Conservation (phyloP, 2,329 filamentous ascomycete species). For the Ophiocordyceps polyrhachis-furcata region DNA sequence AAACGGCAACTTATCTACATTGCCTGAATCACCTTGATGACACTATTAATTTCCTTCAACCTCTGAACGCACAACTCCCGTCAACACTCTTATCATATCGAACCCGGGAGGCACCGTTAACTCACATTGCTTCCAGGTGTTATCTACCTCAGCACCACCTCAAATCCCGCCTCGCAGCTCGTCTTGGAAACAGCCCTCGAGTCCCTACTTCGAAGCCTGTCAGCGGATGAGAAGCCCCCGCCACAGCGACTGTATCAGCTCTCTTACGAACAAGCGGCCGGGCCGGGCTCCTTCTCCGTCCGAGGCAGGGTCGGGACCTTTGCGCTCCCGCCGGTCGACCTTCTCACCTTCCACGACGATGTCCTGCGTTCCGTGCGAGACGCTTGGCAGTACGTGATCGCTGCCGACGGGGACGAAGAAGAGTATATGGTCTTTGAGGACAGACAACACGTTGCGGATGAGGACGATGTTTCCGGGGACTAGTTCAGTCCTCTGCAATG, state of each 20-base stretch:
- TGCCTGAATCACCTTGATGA: conserved; percentile 92
- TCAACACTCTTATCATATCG: conserved; percentile 4
- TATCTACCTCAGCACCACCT: conserved; percentile 19
- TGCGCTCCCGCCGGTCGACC: conserved; percentile 38
- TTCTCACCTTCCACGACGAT: conserved; percentile 54
- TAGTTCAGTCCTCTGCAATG: conserved; percentile 5
- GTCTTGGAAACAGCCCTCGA: conserved; percentile 21
- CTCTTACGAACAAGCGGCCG: conserved; percentile 32
- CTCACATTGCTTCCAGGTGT: conserved; percentile 9
- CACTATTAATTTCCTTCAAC: conserved; percentile 61
- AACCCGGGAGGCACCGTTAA: neutral
- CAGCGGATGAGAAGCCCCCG: conserved; percentile 9
- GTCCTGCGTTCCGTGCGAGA: conserved; percentile 46
- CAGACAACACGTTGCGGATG: conserved; percentile 40
- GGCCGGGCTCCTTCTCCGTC: conserved; percentile 8
- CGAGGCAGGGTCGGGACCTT: conserved; percentile 34
- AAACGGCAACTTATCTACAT: conserved; percentile 99
- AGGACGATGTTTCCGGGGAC: conserved; percentile 33
- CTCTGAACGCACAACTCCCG: conserved; percentile 44
- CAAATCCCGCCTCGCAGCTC: conserved; percentile 14
- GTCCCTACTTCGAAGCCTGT: conserved; percentile 18
- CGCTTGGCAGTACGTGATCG: conserved; percentile 49
- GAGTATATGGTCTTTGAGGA: conserved; percentile 67
- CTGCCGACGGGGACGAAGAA: conserved; percentile 23
- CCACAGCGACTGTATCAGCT: conserved; percentile 28